phyloP scores from a whole-genome alignment of 169 alveolate species.

The Eimeria tenella region DNA sequence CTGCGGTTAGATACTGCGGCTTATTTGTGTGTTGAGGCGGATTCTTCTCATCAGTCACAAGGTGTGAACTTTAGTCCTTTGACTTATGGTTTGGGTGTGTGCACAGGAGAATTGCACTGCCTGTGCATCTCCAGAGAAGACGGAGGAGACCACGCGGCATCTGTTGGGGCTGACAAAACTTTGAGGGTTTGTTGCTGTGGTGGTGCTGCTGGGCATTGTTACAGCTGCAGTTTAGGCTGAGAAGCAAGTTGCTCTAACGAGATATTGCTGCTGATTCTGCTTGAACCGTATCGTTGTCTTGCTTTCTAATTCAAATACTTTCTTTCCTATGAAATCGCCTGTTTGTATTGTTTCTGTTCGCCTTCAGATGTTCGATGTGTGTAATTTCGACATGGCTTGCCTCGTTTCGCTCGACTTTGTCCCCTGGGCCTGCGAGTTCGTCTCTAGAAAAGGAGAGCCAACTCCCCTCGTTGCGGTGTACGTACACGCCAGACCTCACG shows the following conservation, averaged over 20 bases:
- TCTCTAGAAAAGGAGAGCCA: conserved; percentile 79
- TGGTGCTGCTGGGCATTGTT: neutral
- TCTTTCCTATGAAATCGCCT: neutral
- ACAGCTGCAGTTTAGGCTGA: neutral
- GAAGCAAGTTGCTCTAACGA: neutral
- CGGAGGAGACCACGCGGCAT: conserved; percentile 89
- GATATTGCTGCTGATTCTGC: neutral
- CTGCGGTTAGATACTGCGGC: neutral
- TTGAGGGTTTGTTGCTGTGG: conserved; percentile 83
- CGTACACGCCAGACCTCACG: conserved; percentile 33
- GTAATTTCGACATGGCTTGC: conserved; percentile 81
- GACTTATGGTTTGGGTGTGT: neutral
- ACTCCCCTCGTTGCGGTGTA: conserved; percentile 85
- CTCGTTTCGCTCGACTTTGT: conserved; percentile 81
- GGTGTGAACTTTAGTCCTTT: neutral
- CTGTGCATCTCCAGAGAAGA: conserved; percentile 82
- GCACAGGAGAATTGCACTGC: conserved; percentile 70
- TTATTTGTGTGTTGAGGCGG: neutral
- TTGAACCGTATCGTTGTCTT: neutral
- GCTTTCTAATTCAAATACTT: neutral
- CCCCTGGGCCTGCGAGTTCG: conserved; percentile 87
- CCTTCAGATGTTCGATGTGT: conserved; percentile 66
- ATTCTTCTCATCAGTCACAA: neutral
- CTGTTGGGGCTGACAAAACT: conserved; percentile 88
- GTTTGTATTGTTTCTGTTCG: neutral